Percentiles rank a stretch among this genome's conserved stretches.
Evolutionary conservation across 2,329 filamentous ascomycete species (phyloP).

Genomic region (Colletotrichum somersetense): DNA sequence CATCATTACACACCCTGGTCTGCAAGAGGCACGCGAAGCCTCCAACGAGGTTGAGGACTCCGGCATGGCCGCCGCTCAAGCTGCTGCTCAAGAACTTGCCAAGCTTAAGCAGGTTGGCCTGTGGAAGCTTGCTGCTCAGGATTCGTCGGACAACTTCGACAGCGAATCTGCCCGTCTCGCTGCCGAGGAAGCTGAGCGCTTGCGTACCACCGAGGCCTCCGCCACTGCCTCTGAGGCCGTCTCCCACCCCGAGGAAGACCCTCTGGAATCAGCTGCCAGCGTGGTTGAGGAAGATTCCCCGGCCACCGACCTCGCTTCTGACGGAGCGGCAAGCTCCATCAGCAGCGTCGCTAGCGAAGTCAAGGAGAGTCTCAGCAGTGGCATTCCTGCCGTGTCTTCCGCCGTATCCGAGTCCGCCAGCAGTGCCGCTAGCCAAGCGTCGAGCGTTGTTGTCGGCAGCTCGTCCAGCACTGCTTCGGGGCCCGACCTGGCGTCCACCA

Average conservation of each 20-base stretch:
- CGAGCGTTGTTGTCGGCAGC: conserved; percentile 24
- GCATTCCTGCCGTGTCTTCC: conserved; percentile 41
- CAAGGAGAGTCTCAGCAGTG: conserved; percentile 34
- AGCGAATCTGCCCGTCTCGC: conserved; percentile 72
- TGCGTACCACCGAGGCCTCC: conserved; percentile 49
- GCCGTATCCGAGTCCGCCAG: conserved; percentile 45
- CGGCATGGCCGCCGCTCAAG: conserved; percentile 84
- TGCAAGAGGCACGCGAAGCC: conserved; percentile 76
- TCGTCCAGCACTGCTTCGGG: conserved; percentile 17
- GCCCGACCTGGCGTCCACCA: conserved; percentile 40
- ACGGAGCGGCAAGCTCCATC: conserved; percentile 17
- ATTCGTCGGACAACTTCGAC: conserved; percentile 84
- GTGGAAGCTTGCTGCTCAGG: conserved; percentile 84
- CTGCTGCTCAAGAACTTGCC: conserved; percentile 82
- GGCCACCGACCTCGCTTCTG: conserved; percentile 24
- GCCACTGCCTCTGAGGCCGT: conserved; percentile 41
- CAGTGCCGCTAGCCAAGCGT: conserved; percentile 43
- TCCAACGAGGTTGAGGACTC: conserved; percentile 79
- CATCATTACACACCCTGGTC: conserved; percentile 78
- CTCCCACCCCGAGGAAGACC: conserved; percentile 40
- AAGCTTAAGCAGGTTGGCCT: conserved; percentile 85
- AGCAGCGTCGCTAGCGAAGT: conserved; percentile 26
- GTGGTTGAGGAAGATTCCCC: conserved; percentile 41
- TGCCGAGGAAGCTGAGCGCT: conserved; percentile 59
- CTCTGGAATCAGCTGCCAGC: conserved; percentile 40